phyloP scores from a whole-genome alignment of 148 eudicot species.

The Fagopyrum homotropicum region DNA sequence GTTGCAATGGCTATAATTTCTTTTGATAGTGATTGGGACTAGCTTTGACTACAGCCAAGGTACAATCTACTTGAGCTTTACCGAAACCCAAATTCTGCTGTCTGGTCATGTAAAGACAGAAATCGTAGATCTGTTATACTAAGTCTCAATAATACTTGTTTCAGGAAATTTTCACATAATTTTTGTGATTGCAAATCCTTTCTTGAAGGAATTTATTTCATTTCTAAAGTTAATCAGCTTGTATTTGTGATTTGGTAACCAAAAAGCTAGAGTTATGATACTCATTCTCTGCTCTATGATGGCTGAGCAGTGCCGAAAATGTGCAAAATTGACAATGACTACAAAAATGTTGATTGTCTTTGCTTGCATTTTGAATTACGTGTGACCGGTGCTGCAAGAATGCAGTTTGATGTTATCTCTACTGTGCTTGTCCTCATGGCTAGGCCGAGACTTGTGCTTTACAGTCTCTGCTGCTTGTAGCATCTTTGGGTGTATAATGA shows the following conservation, averaged over 20 bases:
- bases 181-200: neutral
- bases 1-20: slow-evolving; percentile 3
- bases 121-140: neutral
- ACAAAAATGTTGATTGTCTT: neutral
- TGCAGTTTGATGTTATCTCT: no score
- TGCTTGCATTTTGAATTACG: no score
- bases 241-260: neutral
- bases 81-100: neutral
- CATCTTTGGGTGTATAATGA: no score
- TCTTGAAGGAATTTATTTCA: neutral
- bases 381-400: neutral
- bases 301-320: neutral
- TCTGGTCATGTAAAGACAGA: slow-evolving; percentile 8
- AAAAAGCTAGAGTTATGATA: neutral
- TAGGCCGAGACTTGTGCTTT: no score
- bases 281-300: neutral
- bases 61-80: neutral
- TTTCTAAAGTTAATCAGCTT: neutral
- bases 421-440: no score
- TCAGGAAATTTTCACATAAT: neutral
- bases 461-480: no score
- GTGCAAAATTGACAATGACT: neutral
- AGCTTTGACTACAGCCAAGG: neutral
- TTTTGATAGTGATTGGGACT: slow-evolving; percentile 4
- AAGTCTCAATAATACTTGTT: neutral